Conservation (phyloP, 371 early-diverging fungal genomes). For the Dinochytrium kinnereticum region DNA sequence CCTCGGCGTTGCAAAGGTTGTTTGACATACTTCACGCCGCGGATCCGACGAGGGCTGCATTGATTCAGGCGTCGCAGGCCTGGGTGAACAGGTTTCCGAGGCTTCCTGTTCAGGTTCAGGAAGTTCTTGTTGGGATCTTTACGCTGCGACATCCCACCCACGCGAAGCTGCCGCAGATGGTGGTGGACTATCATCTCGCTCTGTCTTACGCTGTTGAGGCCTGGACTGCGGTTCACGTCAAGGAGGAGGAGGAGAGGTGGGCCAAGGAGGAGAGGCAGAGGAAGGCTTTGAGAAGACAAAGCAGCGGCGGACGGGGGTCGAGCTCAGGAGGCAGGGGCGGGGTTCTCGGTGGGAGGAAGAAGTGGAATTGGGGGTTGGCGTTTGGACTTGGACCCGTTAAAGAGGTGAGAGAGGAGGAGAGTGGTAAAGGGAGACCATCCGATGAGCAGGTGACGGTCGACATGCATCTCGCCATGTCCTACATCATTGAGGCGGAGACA, state of each 20-base stretch:
- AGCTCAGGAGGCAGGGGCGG: neutral
- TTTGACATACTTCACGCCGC: slow-evolving; percentile 1
- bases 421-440: neutral
- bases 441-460: slow-evolving; percentile 10
- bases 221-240: neutral
- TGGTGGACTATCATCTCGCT: slow-evolving; percentile 19
- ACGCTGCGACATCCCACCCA: slow-evolving; percentile 6
- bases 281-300: neutral
- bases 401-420: neutral
- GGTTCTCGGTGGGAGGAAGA: neutral
- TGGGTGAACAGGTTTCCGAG: slow-evolving; percentile 4
- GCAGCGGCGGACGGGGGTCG: neutral
- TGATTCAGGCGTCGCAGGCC: slow-evolving; percentile 1
- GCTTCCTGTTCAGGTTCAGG: slow-evolving; percentile 2
- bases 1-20: neutral
- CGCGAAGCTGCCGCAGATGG: neutral
- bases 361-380: neutral
- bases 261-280: neutral
- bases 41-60: neutral
- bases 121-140: neutral
- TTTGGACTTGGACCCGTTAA: neutral
- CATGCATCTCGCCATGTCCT: slow-evolving; percentile 26
- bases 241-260: neutral
- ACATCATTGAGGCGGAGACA: slow-evolving; percentile 23
- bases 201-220: slow-evolving; percentile 20